These are phyloP conservation scores for Malus hybrid DNA, from an alignment of 331 rosid species.

Conservation along the genomic window DNA sequence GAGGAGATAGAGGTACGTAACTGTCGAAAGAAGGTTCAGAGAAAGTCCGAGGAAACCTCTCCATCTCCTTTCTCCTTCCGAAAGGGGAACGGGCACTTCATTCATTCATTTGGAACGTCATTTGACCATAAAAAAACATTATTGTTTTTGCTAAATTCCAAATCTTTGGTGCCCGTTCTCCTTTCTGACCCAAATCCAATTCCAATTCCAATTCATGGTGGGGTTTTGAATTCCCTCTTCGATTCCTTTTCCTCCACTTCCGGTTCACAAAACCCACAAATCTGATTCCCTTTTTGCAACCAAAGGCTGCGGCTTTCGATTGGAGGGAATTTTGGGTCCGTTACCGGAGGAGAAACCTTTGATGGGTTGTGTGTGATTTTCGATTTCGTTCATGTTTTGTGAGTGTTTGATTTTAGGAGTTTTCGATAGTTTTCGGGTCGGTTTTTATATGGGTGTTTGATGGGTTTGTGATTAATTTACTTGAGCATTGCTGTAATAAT, in stretches of 20 bases:
- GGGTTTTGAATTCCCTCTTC: neutral
- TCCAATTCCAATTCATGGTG: neutral
- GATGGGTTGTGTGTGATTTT: neutral
- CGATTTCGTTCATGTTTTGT: too few relatives aligned
- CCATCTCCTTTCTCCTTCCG: constrained; percentile 10
- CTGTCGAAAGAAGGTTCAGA: neutral
- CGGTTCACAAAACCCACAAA: neutral
- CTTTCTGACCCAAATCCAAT: neutral
- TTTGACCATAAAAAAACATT: neutral
- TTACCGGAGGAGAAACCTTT: neutral
- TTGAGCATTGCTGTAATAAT: constrained; percentile 13
- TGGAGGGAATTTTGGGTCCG: neutral
- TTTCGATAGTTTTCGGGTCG: neutral
- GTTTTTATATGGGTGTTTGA: neutral
- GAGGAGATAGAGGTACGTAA: neutral
- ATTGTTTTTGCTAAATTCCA: neutral
- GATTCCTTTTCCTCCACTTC: neutral
- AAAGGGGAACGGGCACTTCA: constrained; percentile 27
- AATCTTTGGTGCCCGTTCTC: constrained; percentile 23
- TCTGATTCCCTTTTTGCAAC: neutral
- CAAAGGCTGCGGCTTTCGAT: neutral
- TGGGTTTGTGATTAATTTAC: constrained; percentile 12
- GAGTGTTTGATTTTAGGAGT: neutral
- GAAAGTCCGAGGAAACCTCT: constrained; percentile 19
- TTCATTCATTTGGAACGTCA: neutral